Conservation (phyloP, 768 basidiomycete genomes). For the Trametes cinnabarina region DNA sequence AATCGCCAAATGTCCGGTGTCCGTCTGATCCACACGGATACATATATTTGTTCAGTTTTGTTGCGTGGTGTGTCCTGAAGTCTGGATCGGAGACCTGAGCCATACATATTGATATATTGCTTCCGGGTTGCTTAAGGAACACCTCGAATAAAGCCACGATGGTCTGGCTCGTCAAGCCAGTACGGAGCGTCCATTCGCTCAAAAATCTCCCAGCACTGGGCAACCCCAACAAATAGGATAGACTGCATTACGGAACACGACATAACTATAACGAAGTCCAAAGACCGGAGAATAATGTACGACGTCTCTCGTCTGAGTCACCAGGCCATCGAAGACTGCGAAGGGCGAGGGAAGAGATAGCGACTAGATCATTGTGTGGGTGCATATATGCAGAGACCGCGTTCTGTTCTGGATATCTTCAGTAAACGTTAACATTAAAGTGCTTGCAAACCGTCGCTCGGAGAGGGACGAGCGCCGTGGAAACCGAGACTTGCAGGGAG, state of each 20-base stretch:
- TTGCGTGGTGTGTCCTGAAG: too few relatives aligned
- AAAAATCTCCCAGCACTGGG: too few relatives aligned
- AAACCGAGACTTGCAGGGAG: not conserved
- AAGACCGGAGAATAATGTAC: slow-evolving; percentile 3
- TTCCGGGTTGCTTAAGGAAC: too few relatives aligned
- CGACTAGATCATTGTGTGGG: not conserved
- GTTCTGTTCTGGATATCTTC: slow-evolving; percentile 10
- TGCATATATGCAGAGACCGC: not conserved
- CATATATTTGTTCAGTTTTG: too few relatives aligned
- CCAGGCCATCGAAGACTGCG: too few relatives aligned
- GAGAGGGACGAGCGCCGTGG: not conserved
- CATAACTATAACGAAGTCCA: slow-evolving; percentile 6
- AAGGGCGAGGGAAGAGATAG: not conserved
- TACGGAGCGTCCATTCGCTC: too few relatives aligned
- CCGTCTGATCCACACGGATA: too few relatives aligned
- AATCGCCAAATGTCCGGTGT: too few relatives aligned
- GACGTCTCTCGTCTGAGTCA: not conserved
- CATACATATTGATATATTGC: too few relatives aligned
- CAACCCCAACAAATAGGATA: not conserved
- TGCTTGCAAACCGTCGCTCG: not conserved
- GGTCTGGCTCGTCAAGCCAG: too few relatives aligned
- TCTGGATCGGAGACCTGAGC: too few relatives aligned
- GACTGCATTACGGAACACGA: slow-evolving; percentile 12
- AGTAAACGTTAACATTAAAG: not conserved
- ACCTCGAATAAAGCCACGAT: too few relatives aligned